Percentiles rank a stretch among this genome's conserved stretches.
These are phyloP conservation scores for Zasmidium angulare DNA, from an alignment of 2,329 filamentous ascomycete genomes.

Conservation along the genomic window DNA sequence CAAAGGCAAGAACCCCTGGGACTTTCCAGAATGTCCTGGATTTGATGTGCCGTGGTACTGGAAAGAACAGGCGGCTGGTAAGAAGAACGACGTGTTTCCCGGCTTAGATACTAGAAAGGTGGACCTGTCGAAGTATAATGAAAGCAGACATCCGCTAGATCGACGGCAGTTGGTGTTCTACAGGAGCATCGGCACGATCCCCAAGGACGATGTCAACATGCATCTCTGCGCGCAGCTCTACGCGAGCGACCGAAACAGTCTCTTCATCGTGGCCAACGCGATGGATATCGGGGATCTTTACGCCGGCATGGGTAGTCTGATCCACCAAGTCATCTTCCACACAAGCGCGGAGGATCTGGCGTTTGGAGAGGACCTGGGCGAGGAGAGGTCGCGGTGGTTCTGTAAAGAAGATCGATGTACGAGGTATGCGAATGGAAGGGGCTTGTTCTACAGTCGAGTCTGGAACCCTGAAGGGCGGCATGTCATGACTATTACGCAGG, in stretches of 20 bases:
- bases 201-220: conserved; percentile 45
- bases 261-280: conserved; percentile 51
- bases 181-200: conserved; percentile 35
- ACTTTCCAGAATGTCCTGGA: conserved; percentile 29
- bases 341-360: conserved; percentile 41
- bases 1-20: conserved; percentile 28
- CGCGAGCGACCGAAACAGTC: conserved; percentile 54
- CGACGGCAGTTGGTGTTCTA: conserved; percentile 44
- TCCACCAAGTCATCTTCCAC: conserved; percentile 50
- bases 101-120: conserved; percentile 51
- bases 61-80: conserved; percentile 30
- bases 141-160: conserved; percentile 33
- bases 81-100: conserved; percentile 35
- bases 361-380: conserved; percentile 16
- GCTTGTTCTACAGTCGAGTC: conserved; percentile 46
- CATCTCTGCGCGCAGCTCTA: conserved; percentile 58
- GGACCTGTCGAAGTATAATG: conserved; percentile 51
- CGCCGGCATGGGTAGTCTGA: conserved; percentile 45
- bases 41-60: conserved; percentile 34
- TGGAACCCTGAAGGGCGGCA: conserved; percentile 41
- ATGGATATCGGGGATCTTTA: conserved; percentile 39
- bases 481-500: conserved; percentile 49
- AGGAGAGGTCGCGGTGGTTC: conserved; percentile 39
- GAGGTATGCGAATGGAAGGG: conserved; percentile 44
- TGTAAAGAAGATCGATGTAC: conserved; percentile 49